Evolutionary conservation across 805 yeast species (phyloP).

Genomic region (Candida palmyrensis): DNA sequence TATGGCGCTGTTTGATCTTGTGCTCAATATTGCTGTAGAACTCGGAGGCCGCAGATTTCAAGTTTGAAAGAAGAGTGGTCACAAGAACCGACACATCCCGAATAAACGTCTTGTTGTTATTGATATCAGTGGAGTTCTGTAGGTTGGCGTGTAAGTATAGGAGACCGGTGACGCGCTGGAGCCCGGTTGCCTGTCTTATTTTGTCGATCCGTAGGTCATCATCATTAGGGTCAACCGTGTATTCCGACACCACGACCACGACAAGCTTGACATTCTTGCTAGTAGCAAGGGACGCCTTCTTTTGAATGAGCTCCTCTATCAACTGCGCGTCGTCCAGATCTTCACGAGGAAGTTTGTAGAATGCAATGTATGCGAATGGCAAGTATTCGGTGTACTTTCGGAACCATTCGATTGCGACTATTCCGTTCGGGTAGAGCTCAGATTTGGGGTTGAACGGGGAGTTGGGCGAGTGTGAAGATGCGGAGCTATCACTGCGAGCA

Average conservation of each 20-base stretch:
- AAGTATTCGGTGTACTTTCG: slow-evolving; percentile 22
- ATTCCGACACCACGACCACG: slow-evolving; percentile 8
- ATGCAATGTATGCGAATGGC: slow-evolving; percentile 29
- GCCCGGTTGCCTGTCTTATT: slow-evolving; percentile 16
- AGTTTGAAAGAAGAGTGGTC: slow-evolving; percentile 22
- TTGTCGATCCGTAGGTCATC: slow-evolving; percentile 8
- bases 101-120: slow-evolving; percentile 7
- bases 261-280: slow-evolving; percentile 9
- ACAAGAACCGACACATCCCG: slow-evolving; percentile 29
- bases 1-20: slow-evolving; percentile 27
- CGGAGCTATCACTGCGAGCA: slow-evolving; percentile 2
- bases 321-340: slow-evolving; percentile 10
- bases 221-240: neutral
- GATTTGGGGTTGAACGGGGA: slow-evolving; percentile 36
- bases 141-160: slow-evolving; percentile 16
- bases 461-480: slow-evolving; percentile 21
- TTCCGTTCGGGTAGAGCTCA: slow-evolving; percentile 23
- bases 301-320: slow-evolving; percentile 4
- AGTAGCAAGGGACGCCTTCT: slow-evolving; percentile 10
- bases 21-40: slow-evolving; percentile 29
- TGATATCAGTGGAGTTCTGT: too few relatives aligned
- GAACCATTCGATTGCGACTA: slow-evolving; percentile 30
- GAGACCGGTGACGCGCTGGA: slow-evolving; percentile 27
- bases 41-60: slow-evolving; percentile 24
- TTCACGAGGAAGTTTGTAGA: slow-evolving; percentile 12